A percentile compares a stretch with the other conserved stretches of the same genome.
Conservation (phyloP, 768 basidiomycete species). For the Termitomyces sp. region DNA sequence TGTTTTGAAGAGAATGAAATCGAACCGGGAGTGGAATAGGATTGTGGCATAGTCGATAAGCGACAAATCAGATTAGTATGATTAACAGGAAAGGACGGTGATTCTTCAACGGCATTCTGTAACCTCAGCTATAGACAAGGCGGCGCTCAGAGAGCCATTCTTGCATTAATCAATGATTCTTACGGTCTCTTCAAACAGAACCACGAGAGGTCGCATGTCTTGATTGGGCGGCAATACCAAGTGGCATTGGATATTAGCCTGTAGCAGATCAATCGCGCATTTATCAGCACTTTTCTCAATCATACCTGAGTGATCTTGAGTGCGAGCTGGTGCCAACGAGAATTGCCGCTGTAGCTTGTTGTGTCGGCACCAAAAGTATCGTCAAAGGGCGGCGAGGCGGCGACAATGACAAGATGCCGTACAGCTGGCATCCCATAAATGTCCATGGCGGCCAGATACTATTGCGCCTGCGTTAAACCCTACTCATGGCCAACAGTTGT, state of each 20-base stretch:
- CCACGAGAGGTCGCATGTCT: slow-evolving; percentile 39
- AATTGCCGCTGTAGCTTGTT: slow-evolving; percentile 23
- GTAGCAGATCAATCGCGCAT: slow-evolving; percentile 2
- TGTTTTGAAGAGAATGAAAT: slow-evolving; percentile 6
- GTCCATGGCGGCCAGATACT: slow-evolving; percentile 31
- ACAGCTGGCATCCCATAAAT: slow-evolving; percentile 25
- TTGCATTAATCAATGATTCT: slow-evolving; percentile 9
- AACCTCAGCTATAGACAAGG: slow-evolving; percentile 28
- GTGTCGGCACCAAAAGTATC: slow-evolving; percentile 21
- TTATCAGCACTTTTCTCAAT: slow-evolving; percentile 3
- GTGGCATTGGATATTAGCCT: slow-evolving; percentile 56
- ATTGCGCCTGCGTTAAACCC: slow-evolving; percentile 1
- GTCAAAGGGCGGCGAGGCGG: slow-evolving; percentile 39
- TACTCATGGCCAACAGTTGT: not conserved
- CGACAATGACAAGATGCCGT: slow-evolving; percentile 51
- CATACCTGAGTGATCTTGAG: slow-evolving; percentile 41
- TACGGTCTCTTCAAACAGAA: slow-evolving; percentile 45
- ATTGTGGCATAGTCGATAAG: slow-evolving; percentile 33
- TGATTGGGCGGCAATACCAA: slow-evolving; percentile 45
- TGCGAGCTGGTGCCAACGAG: slow-evolving; percentile 36
- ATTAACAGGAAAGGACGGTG: slow-evolving; percentile 38
- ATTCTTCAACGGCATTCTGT: slow-evolving; percentile 32
- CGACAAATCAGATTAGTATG: slow-evolving; percentile 30
- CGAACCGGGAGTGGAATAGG: slow-evolving; percentile 22
- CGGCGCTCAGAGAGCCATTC: slow-evolving; percentile 6